These are phyloP conservation scores for Penicillium olsonii DNA, from an alignment of 2,329 filamentous ascomycete genomes.

Conservation along the genomic window DNA sequence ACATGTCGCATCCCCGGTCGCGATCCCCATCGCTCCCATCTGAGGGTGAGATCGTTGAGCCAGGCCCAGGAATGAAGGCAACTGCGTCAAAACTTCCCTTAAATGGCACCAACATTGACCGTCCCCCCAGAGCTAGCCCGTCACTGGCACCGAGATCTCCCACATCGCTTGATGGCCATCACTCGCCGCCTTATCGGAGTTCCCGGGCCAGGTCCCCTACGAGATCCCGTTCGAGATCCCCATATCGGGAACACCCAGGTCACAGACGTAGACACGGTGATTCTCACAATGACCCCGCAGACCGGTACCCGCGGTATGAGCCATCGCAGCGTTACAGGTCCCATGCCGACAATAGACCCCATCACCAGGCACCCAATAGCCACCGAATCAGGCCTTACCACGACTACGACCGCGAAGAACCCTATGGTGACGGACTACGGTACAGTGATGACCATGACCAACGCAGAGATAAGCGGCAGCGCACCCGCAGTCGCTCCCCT, in stretches of 20 bases:
- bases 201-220: slow-evolving; percentile 39
- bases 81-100: slow-evolving; percentile 73
- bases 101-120: slow-evolving; percentile 87
- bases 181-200: slow-evolving; percentile 64
- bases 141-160: slow-evolving; percentile 50
- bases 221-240: slow-evolving; percentile 43
- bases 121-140: slow-evolving; percentile 75
- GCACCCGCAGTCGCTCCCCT: slow-evolving; percentile 57
- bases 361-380: slow-evolving; percentile 45
- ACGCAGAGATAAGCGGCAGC: slow-evolving; percentile 57
- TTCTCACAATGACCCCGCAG: slow-evolving; percentile 31
- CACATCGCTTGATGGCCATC: slow-evolving; percentile 50
- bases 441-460: slow-evolving; percentile 54
- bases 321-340: slow-evolving; percentile 36
- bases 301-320: slow-evolving; percentile 32
- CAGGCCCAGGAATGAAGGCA: slow-evolving; percentile 76
- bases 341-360: slow-evolving; percentile 41
- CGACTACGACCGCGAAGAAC: slow-evolving; percentile 53
- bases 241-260: slow-evolving; percentile 42
- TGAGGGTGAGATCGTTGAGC: slow-evolving; percentile 84
- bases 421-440: slow-evolving; percentile 41
- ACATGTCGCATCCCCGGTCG: slow-evolving; percentile 51
- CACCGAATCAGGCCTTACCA: slow-evolving; percentile 48
- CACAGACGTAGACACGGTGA: slow-evolving; percentile 47
- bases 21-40: slow-evolving; percentile 67